Evolutionary conservation across 2,329 filamentous ascomycete species (phyloP).

Genomic region (Pleurostoma richardsiae): DNA sequence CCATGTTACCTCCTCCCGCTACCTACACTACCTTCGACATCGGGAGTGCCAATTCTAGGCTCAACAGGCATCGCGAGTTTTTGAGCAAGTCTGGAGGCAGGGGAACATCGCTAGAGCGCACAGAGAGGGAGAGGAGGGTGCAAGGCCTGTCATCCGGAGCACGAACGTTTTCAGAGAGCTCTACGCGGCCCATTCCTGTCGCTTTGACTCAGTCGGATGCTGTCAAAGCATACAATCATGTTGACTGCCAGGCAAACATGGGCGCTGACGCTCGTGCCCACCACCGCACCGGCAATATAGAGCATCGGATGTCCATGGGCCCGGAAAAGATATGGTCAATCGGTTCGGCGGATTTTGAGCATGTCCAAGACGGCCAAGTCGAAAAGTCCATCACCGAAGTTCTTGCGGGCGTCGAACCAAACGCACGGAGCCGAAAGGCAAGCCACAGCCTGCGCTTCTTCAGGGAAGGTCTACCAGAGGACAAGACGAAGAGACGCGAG

Average conservation of each 20-base stretch:
- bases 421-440: conserved; percentile 61
- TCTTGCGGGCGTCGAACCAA: conserved; percentile 56
- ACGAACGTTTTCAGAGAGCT: not conserved
- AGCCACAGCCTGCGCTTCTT: conserved; percentile 65
- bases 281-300: conserved; percentile 30
- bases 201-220: too few species aligned
- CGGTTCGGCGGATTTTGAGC: conserved; percentile 42
- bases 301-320: conserved; percentile 35
- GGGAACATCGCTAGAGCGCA: conserved; percentile 36
- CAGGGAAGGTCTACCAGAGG: conserved; percentile 59
- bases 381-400: conserved; percentile 61
- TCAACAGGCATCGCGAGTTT: conserved; percentile 27
- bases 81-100: conserved; percentile 23
- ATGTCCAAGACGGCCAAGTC: conserved; percentile 50
- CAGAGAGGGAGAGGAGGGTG: conserved; percentile 31
- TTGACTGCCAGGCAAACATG: conserved; percentile 4
- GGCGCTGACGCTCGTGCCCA: conserved; percentile 19
- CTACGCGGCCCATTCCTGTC: not conserved
- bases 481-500: conserved; percentile 51
- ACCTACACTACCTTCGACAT: conserved; percentile 22
- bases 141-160: conserved; percentile 16
- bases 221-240: too few species aligned
- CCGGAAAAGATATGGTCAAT: conserved; percentile 62
- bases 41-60: conserved; percentile 24
- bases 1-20: conserved; percentile 18